These are phyloP conservation scores for Teratosphaeria epicoccoides DNA, from an alignment of 2,329 filamentous ascomycete genomes.

Conservation along the genomic window DNA sequence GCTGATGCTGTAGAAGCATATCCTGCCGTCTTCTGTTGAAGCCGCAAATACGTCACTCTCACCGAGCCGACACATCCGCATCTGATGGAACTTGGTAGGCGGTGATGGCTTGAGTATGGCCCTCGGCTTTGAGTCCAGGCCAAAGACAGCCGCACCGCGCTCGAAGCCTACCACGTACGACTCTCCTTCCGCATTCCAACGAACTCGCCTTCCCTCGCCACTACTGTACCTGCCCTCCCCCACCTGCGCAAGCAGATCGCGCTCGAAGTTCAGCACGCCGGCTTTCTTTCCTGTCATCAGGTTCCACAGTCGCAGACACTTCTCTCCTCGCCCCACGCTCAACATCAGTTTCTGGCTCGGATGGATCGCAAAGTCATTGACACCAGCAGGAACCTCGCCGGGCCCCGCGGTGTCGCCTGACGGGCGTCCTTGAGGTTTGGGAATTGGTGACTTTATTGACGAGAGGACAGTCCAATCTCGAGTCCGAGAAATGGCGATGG, in stretches of 20 bases:
- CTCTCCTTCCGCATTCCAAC: slow-evolving; percentile 66
- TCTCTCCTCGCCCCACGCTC: slow-evolving; percentile 79
- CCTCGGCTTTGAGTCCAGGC: slow-evolving; percentile 73
- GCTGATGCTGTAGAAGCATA: slow-evolving; percentile 64
- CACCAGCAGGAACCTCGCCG: slow-evolving; percentile 70
- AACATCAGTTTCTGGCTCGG: slow-evolving; percentile 96
- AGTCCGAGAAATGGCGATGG: slow-evolving; percentile 74
- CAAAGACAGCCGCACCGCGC: slow-evolving; percentile 71
- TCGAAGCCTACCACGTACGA: slow-evolving; percentile 89
- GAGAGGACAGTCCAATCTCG: slow-evolving; percentile 83
- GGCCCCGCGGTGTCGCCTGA: slow-evolving; percentile 81
- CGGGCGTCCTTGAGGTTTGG: slow-evolving; percentile 68
- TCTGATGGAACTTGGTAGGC: slow-evolving; percentile 71
- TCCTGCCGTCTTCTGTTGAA: slow-evolving; percentile 80
- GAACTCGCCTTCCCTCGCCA: slow-evolving; percentile 72
- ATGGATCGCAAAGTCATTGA: slow-evolving; percentile 92
- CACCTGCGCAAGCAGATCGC: slow-evolving; percentile 59
- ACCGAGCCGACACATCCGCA: slow-evolving; percentile 55
- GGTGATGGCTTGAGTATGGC: slow-evolving; percentile 60
- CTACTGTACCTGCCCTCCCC: slow-evolving; percentile 67
- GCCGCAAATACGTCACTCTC: slow-evolving; percentile 50
- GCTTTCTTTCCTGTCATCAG: slow-evolving; percentile 93
- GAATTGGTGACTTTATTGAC: slow-evolving; percentile 77
- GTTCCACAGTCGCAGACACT: slow-evolving; percentile 91
- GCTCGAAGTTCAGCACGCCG: slow-evolving; percentile 76